Evolutionary conservation across 805 yeast genomes (phyloP), one percentile per base, ranked within the genome.

Genomic region (Tetrapisispora arboricola): DNA sequence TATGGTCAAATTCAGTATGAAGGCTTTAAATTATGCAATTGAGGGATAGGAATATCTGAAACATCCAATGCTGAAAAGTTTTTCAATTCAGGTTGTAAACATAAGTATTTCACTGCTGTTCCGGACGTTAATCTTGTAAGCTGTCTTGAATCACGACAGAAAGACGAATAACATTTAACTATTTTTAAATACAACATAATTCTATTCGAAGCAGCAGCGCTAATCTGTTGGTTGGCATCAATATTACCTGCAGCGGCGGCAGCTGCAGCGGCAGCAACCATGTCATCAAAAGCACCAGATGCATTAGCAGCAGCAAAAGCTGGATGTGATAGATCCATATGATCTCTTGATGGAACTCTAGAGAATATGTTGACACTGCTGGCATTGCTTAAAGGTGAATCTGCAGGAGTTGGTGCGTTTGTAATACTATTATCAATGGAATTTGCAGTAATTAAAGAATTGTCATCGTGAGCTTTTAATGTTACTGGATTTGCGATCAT

Each of bases 111-210:
- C 25, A 66, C 64, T 31, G 70, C 64, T 26, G 72, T 73, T 39
- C 69, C 68, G 31, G 68, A 60, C 25, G 72, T 62, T 42, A 69
- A 60, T 44, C 68, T 66, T 39, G 71, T 68, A 46, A 69, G 64
- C 46, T 70, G 72, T 38, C 70, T 68, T 29, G 71, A 58, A 32
- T 71, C 69, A 46, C 71, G 68, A 45, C 74, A 70, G 47, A 61
- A 71, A 12, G 65, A 64, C 5, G 73, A 65, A 46, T 71, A 76
- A 32, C 67, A 53, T 48, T 73, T 71, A 54, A 78, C 73, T 44
- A 78, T 63, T 40, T 72, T 66, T 58, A 75, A 68, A 57, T 77
- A 79, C 21, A 78, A 60, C 28, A 68, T 64, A 45, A 70, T 68
- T 59, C 85, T 68, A 30, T 68, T 71, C 16, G 66, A 19, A 19